These are phyloP conservation scores for Fusarium oligoseptatum DNA, from an alignment of 2,329 filamentous ascomycete genomes.

Conservation along the genomic window DNA sequence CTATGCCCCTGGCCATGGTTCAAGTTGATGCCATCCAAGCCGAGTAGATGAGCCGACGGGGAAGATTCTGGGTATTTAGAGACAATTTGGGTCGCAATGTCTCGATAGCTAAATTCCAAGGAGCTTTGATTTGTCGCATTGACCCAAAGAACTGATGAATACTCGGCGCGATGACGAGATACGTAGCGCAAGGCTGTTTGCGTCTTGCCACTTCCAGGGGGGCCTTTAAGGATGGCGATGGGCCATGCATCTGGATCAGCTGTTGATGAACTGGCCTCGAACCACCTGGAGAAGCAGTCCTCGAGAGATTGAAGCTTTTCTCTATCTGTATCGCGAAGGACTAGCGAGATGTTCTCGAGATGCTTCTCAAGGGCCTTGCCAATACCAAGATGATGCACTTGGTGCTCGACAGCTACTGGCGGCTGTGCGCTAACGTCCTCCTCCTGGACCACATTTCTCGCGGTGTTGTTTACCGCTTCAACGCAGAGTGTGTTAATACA, in stretches of 20 bases:
- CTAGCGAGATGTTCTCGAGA: neutral
- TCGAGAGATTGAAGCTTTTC: neutral
- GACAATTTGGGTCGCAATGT: neutral
- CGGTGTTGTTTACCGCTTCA: neutral
- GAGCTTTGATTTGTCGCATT: neutral
- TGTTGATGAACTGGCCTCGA: neutral
- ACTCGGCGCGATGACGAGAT: neutral
- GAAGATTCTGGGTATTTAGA: neutral
- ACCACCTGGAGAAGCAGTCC: neutral
- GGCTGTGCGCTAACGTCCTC: neutral
- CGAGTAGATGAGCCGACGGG: neutral
- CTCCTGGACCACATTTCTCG: neutral
- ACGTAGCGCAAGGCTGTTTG: neutral
- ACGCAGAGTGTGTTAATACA: neutral
- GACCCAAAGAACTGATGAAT: neutral
- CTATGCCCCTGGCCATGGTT: neutral
- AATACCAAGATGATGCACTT: neutral
- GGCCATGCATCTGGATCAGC: neutral
- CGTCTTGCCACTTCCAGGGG: neutral
- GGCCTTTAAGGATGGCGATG: neutral
- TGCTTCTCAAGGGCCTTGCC: neutral
- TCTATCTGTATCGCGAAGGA: neutral
- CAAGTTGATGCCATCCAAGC: neutral
- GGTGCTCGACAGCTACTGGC: neutral
- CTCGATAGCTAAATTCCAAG: neutral